Conservation (phyloP, 2,329 filamentous ascomycete species). For the Colletotrichum tofieldiae region DNA sequence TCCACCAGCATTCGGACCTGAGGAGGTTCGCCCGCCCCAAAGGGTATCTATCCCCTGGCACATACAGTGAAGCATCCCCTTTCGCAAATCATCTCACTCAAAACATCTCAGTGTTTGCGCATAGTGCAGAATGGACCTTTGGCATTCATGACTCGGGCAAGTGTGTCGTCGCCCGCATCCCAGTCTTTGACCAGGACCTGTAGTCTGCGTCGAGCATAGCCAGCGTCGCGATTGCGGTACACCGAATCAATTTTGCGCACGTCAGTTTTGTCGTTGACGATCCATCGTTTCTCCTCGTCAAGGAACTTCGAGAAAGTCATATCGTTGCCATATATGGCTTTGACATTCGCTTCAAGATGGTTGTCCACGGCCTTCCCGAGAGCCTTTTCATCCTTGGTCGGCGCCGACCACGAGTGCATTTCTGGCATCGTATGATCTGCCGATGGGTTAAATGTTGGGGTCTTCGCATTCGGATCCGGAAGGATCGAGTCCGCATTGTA, state of each 20-base stretch:
- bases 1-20: not conserved
- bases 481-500: slow-evolving; percentile 56
- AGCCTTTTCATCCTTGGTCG: slow-evolving; percentile 24
- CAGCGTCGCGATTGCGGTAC: slow-evolving; percentile 60
- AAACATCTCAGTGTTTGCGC: slow-evolving; percentile 5
- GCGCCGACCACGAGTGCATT: slow-evolving; percentile 15
- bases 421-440: slow-evolving; percentile 34
- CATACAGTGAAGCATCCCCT: not conserved
- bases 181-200: slow-evolving; percentile 57
- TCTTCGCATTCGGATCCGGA: slow-evolving; percentile 46
- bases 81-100: too few relatives aligned
- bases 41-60: not conserved
- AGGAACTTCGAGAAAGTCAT: slow-evolving; percentile 52
- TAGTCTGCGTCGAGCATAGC: slow-evolving; percentile 53
- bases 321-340: slow-evolving; percentile 50
- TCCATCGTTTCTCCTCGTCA: slow-evolving; percentile 57
- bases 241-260: slow-evolving; percentile 61
- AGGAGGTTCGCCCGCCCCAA: not conserved
- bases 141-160: slow-evolving; percentile 55
- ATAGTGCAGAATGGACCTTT: slow-evolving; percentile 49
- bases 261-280: slow-evolving; percentile 56
- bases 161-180: slow-evolving; percentile 57
- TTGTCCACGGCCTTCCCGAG: slow-evolving; percentile 50
- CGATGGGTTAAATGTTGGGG: slow-evolving; percentile 51
- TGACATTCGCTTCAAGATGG: slow-evolving; percentile 52